Percentiles rank a stretch among this genome's conserved stretches.
Evolutionary conservation across 2,329 filamentous ascomycete species (phyloP).

Genomic region (Cladorrhinum sp.): DNA sequence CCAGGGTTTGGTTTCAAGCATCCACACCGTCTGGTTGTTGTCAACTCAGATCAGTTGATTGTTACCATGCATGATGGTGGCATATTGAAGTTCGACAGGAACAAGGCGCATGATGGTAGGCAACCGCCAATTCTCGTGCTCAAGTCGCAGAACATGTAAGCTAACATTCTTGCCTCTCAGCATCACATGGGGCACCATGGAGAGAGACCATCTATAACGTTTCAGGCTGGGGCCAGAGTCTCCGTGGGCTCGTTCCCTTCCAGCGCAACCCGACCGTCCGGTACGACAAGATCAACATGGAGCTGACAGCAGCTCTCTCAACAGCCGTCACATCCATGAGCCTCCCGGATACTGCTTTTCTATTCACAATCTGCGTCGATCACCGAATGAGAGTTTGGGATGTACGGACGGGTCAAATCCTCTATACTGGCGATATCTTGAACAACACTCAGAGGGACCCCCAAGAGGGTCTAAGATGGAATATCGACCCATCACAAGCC

Average conservation of each 20-base stretch:
- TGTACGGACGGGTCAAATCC: slow-evolving; percentile 72
- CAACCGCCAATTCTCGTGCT: not conserved
- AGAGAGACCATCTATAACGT: slow-evolving; percentile 71
- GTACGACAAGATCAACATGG: slow-evolving; percentile 62
- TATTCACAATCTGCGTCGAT: slow-evolving; percentile 83
- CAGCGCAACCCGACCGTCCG: slow-evolving; percentile 61
- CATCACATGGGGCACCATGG: slow-evolving; percentile 45
- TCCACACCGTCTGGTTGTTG: slow-evolving; percentile 76
- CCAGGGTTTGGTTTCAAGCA: slow-evolving; percentile 73
- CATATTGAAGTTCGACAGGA: slow-evolving; percentile 67
- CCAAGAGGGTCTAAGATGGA: slow-evolving; percentile 69
- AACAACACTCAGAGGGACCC: slow-evolving; percentile 58
- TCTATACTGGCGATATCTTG: slow-evolving; percentile 74
- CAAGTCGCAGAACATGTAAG: not conserved
- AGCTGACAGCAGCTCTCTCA: slow-evolving; percentile 65
- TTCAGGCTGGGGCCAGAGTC: slow-evolving; percentile 66
- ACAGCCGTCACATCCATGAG: slow-evolving; percentile 53
- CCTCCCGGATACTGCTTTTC: slow-evolving; percentile 48
- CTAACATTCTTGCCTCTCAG: slow-evolving; percentile 15
- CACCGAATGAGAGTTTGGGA: slow-evolving; percentile 91
- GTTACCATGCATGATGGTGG: slow-evolving; percentile 78
- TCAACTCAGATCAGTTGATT: slow-evolving; percentile 69
- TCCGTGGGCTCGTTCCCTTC: slow-evolving; percentile 65
- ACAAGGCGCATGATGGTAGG: slow-evolving; percentile 46
- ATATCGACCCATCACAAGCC: slow-evolving; percentile 73